These are phyloP conservation scores for Fusarium haematococcum DNA, from an alignment of 2,329 filamentous ascomycete species.

Conservation along the genomic window DNA sequence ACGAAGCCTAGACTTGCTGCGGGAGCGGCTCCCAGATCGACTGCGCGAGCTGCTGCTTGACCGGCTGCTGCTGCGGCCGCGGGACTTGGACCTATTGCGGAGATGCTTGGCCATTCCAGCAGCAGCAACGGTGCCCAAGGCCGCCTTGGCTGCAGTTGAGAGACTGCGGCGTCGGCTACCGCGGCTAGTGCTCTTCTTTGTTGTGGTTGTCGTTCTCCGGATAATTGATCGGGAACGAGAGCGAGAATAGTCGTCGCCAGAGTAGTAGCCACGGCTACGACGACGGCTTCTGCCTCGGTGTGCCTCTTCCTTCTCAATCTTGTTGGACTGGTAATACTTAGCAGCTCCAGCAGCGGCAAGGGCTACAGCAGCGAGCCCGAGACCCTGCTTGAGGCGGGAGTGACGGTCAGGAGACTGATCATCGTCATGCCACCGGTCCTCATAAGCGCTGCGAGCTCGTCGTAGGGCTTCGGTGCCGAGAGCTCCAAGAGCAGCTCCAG, in stretches of 20 bases:
- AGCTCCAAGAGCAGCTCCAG: constrained; percentile 72
- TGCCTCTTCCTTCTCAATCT: constrained; percentile 69
- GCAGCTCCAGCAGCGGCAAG: constrained; percentile 74
- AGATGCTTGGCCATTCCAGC: constrained; percentile 70
- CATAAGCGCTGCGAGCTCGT: constrained; percentile 71
- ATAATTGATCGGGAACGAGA: constrained; percentile 58
- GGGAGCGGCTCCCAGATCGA: constrained; percentile 47
- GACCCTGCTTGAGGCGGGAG: constrained; percentile 68
- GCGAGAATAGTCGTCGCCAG: constrained; percentile 55
- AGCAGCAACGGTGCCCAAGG: constrained; percentile 67
- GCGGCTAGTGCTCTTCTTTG: constrained; percentile 53
- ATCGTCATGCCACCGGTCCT: constrained; percentile 61
- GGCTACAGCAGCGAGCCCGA: constrained; percentile 72
- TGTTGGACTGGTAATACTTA: constrained; percentile 72
- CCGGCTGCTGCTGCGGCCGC: constrained; percentile 37
- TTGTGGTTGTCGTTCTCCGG: constrained; percentile 48
- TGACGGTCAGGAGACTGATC: constrained; percentile 55
- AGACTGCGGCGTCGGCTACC: constrained; percentile 59
- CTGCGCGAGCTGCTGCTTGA: constrained; percentile 41
- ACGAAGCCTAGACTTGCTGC: constrained; percentile 61
- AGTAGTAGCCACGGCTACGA: constrained; percentile 50
- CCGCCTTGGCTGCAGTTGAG: constrained; percentile 66
- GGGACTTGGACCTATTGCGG: constrained; percentile 63
- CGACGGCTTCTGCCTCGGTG: constrained; percentile 67
- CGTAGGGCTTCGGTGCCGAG: constrained; percentile 71